phyloP scores from a whole-genome alignment of 805 yeast species.

The Wickerhamiella galacta region DNA sequence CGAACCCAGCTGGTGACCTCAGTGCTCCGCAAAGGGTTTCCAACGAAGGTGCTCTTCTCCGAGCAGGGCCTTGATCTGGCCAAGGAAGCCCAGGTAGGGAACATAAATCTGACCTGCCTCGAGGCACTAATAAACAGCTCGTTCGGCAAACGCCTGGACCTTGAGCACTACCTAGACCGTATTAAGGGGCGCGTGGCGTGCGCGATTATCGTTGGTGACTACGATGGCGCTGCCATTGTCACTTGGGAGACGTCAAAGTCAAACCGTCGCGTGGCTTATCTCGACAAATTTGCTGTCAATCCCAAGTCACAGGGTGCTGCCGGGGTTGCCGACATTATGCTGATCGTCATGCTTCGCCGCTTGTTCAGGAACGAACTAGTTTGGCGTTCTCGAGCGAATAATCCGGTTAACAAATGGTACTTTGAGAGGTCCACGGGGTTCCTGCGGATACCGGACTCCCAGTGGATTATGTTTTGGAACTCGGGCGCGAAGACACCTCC shows the following conservation, averaged over 20 bases:
- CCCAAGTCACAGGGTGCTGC: slow-evolving; percentile 75
- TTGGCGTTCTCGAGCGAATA: slow-evolving; percentile 77
- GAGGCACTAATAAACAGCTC: slow-evolving; percentile 57
- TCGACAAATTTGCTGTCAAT: slow-evolving; percentile 88
- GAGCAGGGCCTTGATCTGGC: slow-evolving; percentile 26
- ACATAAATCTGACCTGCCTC: slow-evolving; percentile 40
- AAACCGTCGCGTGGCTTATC: slow-evolving; percentile 43
- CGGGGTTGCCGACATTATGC: slow-evolving; percentile 84
- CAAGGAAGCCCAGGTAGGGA: slow-evolving; percentile 24
- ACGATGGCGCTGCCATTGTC: slow-evolving; percentile 86
- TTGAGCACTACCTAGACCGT: slow-evolving; percentile 48
- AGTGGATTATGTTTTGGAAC: slow-evolving; percentile 31
- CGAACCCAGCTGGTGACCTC: slow-evolving; percentile 55
- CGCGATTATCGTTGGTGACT: slow-evolving; percentile 76
- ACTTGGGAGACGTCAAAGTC: slow-evolving; percentile 48
- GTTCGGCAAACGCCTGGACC: slow-evolving; percentile 51
- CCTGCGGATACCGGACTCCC: slow-evolving; percentile 28
- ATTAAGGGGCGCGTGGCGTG: slow-evolving; percentile 54
- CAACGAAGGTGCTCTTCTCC: slow-evolving; percentile 29
- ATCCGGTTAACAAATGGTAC: slow-evolving; percentile 96
- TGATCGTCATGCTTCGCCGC: slow-evolving; percentile 54
- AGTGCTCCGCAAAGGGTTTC: slow-evolving; percentile 59
- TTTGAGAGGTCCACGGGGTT: slow-evolving; percentile 78
- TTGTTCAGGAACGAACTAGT: slow-evolving; percentile 56
- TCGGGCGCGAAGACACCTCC: slow-evolving; percentile 20